These are phyloP conservation scores for Lasiosphaeria hispida DNA, from an alignment of 495 filamentous ascomycete genomes.

Conservation along the genomic window DNA sequence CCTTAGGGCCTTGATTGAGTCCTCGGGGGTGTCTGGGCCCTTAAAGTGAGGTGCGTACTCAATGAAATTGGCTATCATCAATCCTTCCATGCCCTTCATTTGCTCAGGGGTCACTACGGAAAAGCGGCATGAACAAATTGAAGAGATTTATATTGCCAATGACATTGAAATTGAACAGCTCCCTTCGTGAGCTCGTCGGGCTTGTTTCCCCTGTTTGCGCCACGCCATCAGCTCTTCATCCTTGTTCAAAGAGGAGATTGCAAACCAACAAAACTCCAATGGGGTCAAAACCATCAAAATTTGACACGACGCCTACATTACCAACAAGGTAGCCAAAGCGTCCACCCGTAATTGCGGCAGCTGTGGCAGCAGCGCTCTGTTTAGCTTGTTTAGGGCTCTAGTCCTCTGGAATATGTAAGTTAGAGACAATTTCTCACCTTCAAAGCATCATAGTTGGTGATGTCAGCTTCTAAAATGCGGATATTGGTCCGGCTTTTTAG, in stretches of 20 bases:
- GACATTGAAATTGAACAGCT: conserved; percentile 46
- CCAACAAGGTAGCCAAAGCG: conserved; percentile 54
- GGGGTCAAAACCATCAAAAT: conserved; percentile 23
- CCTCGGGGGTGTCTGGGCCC: conserved; percentile 42
- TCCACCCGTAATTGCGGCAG: conserved; percentile 37
- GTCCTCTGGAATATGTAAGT: too few relatives aligned
- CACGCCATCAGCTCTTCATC: too few relatives aligned
- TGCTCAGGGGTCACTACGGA: conserved; percentile 41
- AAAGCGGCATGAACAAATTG: conserved; percentile 49
- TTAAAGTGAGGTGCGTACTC: conserved; percentile 50
- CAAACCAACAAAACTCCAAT: conserved; percentile 24
- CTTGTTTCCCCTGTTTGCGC: conserved; percentile 26
- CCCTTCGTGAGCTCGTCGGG: conserved; percentile 28
- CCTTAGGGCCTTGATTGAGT: conserved; percentile 39
- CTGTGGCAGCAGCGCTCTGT: conserved; percentile 29
- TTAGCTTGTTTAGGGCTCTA: too few relatives aligned
- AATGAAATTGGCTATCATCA: conserved; percentile 39
- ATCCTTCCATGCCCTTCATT: conserved; percentile 19
- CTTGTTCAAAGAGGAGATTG: neutral
- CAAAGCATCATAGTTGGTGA: conserved; percentile 23
- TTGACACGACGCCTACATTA: conserved; percentile 41
- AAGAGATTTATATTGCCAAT: conserved; percentile 52
- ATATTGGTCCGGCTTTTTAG: conserved; percentile 34
- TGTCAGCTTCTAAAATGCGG: conserved; percentile 42
- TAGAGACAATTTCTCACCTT: conserved; percentile 21